Evolutionary conservation across 2,329 filamentous ascomycete genomes (phyloP).

Genomic region (Apiospora hydei): DNA sequence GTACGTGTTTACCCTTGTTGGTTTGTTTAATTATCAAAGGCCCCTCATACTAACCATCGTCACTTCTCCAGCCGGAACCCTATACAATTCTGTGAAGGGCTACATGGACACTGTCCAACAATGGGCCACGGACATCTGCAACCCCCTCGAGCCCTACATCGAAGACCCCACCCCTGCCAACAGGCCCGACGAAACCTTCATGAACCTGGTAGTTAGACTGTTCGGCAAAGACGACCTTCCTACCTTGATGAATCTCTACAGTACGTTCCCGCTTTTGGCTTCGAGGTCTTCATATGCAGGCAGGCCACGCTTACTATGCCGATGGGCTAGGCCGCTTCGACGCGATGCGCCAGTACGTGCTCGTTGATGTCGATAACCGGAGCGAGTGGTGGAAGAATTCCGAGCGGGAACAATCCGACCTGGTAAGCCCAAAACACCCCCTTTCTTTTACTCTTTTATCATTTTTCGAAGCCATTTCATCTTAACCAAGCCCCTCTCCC

Average conservation of each 20-base stretch:
- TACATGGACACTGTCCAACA: background rate
- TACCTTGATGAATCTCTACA: background rate
- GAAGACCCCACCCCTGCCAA: background rate
- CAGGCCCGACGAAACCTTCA: background rate
- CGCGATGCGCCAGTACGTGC: background rate
- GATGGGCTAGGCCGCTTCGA: background rate
- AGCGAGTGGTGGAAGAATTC: background rate
- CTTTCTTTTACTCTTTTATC: background rate
- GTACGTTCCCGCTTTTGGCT: background rate
- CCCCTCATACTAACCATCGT: background rate
- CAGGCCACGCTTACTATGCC: background rate
- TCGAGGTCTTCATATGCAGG: too few species aligned
- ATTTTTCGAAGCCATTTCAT: too few species aligned
- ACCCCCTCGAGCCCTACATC: background rate
- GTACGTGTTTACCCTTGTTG: background rate
- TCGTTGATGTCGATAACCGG: background rate
- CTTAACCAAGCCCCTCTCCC: too few species aligned
- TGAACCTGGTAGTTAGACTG: background rate
- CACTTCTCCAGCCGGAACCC: background rate
- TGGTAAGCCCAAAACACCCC: background rate
- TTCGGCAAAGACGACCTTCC: background rate
- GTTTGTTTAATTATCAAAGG: too few species aligned
- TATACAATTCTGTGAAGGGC: background rate
- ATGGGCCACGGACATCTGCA: background rate
- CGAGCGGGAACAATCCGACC: background rate